Evolutionary conservation across 495 filamentous ascomycete genomes (phyloP), one percentile per base, ranked within the genome.

Genomic region (Hypoxylon trugodes): DNA sequence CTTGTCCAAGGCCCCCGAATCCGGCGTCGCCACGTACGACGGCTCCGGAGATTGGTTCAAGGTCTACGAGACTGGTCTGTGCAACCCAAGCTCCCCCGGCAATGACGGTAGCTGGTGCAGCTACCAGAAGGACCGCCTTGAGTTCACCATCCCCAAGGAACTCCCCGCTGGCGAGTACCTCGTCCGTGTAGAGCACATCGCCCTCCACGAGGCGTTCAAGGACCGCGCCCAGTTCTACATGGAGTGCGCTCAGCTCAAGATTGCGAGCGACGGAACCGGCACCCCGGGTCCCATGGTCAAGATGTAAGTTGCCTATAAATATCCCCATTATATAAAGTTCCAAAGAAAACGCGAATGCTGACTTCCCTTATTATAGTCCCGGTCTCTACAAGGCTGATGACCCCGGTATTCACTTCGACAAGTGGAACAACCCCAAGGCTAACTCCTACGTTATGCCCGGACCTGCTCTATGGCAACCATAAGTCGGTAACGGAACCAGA

Each of bases 101-200:
- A 71, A n/a, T n/a, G n/a, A 70, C 57, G 65, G 69, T 9, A 65
- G 69, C 61, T 78, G 76, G 76, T 72, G 69, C 43, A 62, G 66
- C 37, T 78, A 70, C 61, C 56, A 69, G 52, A 77, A 77, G 51
- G 66, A 76, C 59, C 61, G 61, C 8, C 71, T 83, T 49, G 76
- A 78, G 48, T 84, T 83, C 68, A 76, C 74, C 33, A 78, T 86
- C 58, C 83, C 84, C 2, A 69, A 51, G 35, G 72, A 69, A 48
- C 74, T 77, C 6, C 78, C 80, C 12, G 70, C 71, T 4, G 84
- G 84, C 41, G 79, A 86, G 61, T 87, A 86, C 64, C 78, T 87
- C 35, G 69, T 86, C 50, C 77, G 84, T 7, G 74, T 79, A 30
- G 83, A 86, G 64, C 82, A 84, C 54, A 81, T 86, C 50, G 84